These are phyloP conservation scores for Suillus cothurnatus DNA, from an alignment of 768 basidiomycete species.

Conservation along the genomic window DNA sequence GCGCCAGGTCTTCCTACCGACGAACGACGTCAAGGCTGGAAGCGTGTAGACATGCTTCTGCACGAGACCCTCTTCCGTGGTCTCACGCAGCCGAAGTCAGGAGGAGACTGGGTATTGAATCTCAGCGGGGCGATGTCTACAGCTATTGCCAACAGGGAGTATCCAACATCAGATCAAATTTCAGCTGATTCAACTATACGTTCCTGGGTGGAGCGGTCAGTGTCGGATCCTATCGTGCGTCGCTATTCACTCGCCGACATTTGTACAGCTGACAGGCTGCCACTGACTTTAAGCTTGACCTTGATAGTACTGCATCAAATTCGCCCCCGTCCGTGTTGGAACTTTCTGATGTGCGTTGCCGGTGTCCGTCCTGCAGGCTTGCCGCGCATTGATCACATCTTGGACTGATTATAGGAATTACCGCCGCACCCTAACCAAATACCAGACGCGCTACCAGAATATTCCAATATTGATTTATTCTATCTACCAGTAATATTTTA, in stretches of 20 bases:
- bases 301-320: too few species aligned
- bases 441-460: too few species aligned
- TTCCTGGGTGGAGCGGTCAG: fast-evolving
- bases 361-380: too few species aligned
- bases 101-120: constrained; percentile 40
- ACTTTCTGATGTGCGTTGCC: too few species aligned
- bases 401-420: not conserved
- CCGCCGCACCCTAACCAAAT: not conserved
- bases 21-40: constrained; percentile 50
- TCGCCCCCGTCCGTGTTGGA: too few species aligned
- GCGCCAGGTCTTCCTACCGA: constrained; percentile 42
- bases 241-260: not conserved
- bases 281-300: not conserved
- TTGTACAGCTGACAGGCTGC: not conserved
- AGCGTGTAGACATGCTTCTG: constrained; percentile 56
- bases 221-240: not conserved
- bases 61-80: constrained; percentile 58
- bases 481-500: not conserved
- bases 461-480: not conserved
- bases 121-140: constrained; percentile 21
- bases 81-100: constrained; percentile 40
- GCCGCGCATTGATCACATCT: not conserved
- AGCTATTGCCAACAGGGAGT: too few species aligned
- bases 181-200: not conserved
- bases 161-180: too few species aligned